Percentiles rank a stretch among this genome's conserved stretches.
These are phyloP conservation scores for Pseudogymnoascus sp. DNA, from an alignment of 2,329 filamentous ascomycete genomes.

Conservation along the genomic window DNA sequence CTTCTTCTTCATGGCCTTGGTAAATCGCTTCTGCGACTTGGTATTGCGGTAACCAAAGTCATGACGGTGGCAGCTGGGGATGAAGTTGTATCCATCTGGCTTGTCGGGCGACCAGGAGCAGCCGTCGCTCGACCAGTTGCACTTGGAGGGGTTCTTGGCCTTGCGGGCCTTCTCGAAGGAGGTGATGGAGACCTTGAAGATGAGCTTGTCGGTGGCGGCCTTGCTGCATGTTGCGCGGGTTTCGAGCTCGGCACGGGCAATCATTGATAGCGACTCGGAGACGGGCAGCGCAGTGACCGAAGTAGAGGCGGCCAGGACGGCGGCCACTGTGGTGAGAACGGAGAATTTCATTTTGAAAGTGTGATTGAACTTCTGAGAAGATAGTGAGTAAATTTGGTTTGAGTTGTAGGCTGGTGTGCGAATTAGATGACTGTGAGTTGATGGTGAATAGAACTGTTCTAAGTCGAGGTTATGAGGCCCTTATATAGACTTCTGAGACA, in stretches of 20 bases:
- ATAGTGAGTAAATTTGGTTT: not conserved
- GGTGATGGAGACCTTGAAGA: conserved; percentile 37
- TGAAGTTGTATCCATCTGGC: conserved; percentile 36
- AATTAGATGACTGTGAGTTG: not conserved
- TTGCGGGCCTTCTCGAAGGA: conserved; percentile 36
- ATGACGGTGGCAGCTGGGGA: conserved; percentile 42
- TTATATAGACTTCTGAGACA: not conserved
- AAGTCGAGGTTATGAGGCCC: not conserved
- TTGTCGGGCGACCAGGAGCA: conserved; percentile 37
- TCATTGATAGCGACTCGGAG: not conserved
- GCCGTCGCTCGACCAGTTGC: conserved; percentile 36
- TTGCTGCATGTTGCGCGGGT: not conserved
- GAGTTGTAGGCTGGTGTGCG: not conserved
- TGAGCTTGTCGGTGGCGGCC: conserved; percentile 36
- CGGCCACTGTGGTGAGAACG: not conserved
- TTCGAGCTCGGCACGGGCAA: not conserved
- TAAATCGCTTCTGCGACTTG: conserved; percentile 40
- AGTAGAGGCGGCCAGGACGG: not conserved
- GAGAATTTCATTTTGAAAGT: not conserved
- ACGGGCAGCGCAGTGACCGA: not conserved
- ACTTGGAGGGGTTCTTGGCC: conserved; percentile 30
- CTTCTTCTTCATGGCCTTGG: conserved; percentile 30
- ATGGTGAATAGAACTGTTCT: not conserved
- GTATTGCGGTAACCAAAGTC: conserved; percentile 51
- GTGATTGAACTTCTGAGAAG: not conserved